phyloP scores from a whole-genome alignment of 2,329 filamentous ascomycete species.

The Endocalyx cinctus region DNA sequence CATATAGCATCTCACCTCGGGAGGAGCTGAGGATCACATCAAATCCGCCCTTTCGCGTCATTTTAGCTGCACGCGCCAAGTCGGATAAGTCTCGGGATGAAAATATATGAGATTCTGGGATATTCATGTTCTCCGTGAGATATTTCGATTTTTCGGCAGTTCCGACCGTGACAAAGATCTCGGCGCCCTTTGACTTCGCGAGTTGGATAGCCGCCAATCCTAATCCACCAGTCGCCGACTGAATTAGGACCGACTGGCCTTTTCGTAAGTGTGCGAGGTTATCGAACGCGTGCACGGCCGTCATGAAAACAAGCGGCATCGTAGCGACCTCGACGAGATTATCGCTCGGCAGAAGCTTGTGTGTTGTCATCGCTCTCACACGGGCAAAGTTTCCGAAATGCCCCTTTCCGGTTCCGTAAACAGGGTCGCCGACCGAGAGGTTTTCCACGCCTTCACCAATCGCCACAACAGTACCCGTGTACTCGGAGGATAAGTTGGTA shows the following conservation, averaged over 20 bases:
- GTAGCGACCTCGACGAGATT: constrained; percentile 14
- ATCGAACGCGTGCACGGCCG: constrained; percentile 23
- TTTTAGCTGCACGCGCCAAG: background rate
- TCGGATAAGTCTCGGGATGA: constrained; percentile 6
- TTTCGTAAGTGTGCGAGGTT: constrained; percentile 15
- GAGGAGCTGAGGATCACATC: constrained; percentile 9
- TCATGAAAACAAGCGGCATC: constrained; percentile 20
- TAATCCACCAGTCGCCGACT: constrained; percentile 16
- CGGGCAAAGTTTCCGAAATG: constrained; percentile 20
- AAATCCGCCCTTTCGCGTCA: constrained; percentile 3
- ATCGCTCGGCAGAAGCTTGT: constrained; percentile 13
- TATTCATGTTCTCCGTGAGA: constrained; percentile 1
- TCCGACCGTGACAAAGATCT: constrained; percentile 17
- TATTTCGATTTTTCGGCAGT: constrained; percentile 6
- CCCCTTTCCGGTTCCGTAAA: constrained; percentile 18
- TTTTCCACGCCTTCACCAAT: constrained; percentile 10
- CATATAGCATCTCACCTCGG: background rate
- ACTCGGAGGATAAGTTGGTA: constrained; percentile 15
- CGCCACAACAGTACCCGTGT: constrained; percentile 9
- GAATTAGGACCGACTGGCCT: constrained; percentile 19
- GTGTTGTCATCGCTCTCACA: constrained; percentile 15
- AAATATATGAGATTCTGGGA: constrained; percentile 3
- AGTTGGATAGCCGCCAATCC: constrained; percentile 18
- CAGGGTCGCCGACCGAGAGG: constrained; percentile 18
- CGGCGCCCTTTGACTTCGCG: constrained; percentile 8